phyloP scores from a whole-genome alignment of 495 filamentous ascomycete species.

The Neurospora sp. region DNA sequence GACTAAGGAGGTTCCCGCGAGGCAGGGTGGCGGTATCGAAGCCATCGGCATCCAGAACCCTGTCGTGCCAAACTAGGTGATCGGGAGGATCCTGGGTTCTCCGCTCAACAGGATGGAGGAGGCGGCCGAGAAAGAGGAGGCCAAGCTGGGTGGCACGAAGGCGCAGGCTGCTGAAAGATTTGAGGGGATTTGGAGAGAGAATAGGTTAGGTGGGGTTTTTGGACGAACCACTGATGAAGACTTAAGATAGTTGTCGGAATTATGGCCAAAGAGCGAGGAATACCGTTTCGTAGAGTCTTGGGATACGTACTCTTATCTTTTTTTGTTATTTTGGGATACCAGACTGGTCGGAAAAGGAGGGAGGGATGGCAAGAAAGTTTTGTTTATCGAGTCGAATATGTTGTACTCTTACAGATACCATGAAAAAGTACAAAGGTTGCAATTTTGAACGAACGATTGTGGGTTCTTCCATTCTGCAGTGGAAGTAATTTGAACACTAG shows the following conservation, averaged over 20 bases:
- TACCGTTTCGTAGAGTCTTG: neutral
- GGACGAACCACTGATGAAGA: neutral
- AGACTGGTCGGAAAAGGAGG: neutral
- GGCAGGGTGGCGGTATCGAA: slow-evolving; percentile 15
- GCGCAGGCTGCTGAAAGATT: neutral
- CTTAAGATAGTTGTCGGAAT: neutral
- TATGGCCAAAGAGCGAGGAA: neutral
- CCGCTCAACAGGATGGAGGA: neutral
- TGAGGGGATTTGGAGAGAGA: neutral
- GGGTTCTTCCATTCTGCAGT: neutral
- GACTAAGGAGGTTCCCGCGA: neutral
- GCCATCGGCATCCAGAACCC: slow-evolving; percentile 17
- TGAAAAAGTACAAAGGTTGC: neutral
- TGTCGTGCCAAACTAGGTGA: slow-evolving; percentile 10
- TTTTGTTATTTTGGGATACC: neutral
- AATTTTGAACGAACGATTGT: neutral
- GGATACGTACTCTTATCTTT: neutral
- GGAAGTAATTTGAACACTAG: neutral
- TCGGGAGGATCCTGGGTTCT: neutral
- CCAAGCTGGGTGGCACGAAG: neutral
- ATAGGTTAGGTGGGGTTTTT: neutral
- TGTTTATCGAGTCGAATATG: neutral
- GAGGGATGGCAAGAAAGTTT: neutral
- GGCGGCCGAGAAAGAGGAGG: neutral
- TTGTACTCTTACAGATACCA: neutral